Percentiles rank a stretch among this genome's conserved stretches.
Evolutionary conservation across 2,329 filamentous ascomycete species (phyloP).

Genomic region (Berkeleyomyces basicola): DNA sequence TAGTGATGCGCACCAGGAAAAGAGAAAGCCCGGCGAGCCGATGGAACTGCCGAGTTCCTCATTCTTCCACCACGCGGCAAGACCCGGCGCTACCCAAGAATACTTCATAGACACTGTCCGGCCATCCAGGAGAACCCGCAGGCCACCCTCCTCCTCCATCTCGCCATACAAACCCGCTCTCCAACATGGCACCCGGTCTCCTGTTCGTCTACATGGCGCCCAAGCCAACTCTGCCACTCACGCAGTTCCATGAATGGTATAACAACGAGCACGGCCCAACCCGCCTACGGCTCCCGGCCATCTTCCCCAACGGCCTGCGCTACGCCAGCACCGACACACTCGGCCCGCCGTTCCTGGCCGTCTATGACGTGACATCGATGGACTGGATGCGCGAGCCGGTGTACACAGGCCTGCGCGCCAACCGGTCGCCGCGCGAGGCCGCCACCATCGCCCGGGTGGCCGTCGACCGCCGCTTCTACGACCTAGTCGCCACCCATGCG

Average conservation of each 20-base stretch:
- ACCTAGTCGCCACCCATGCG: constrained; percentile 41
- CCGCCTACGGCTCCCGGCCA: constrained; percentile 57
- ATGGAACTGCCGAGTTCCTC: background rate
- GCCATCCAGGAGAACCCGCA: background rate
- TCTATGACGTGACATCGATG: constrained; percentile 71
- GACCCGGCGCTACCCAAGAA: background rate
- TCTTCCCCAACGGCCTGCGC: constrained; percentile 61
- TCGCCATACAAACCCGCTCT: too few species aligned
- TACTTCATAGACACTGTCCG: background rate
- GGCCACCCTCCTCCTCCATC: background rate
- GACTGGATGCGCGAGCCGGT: constrained; percentile 49
- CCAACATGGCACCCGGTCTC: constrained; percentile 38
- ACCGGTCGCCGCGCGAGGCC: constrained; percentile 37
- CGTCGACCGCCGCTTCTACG: constrained; percentile 55
- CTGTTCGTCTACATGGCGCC: constrained; percentile 83
- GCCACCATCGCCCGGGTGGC: constrained; percentile 38
- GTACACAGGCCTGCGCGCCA: constrained; percentile 49
- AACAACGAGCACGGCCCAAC: constrained; percentile 83
- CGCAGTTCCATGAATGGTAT: constrained; percentile 82
- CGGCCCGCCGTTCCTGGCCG: constrained; percentile 53
- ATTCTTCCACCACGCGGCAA: background rate
- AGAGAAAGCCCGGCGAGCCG: background rate
- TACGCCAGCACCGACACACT: constrained; percentile 44
- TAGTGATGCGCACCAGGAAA: background rate
- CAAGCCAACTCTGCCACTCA: constrained; percentile 41